Evolutionary conservation across 768 basidiomycete species (phyloP), one percentile per base, ranked within the genome.

Genomic region (Clitopilus passeckerianus): DNA sequence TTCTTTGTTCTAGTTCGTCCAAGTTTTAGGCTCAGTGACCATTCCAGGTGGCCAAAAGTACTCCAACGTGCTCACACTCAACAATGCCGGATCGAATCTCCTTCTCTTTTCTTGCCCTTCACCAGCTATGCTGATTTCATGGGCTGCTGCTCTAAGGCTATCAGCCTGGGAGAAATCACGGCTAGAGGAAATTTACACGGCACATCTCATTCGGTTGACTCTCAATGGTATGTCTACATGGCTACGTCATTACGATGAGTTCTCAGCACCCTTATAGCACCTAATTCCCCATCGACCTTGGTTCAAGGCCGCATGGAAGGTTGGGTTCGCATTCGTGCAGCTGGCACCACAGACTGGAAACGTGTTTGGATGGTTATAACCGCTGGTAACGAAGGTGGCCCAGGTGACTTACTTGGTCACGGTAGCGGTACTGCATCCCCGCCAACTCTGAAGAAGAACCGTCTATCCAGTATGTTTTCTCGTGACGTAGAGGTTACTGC

Each of bases 301-400:
- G 70, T 83, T 10, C 81, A 83, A 53, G 89, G 91, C 8, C 82
- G 83, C 60, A 82, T 94, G 78, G 95, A 98, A 70, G 96, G 95
- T 1, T 95, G 91, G 91, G 89, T 93, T 16, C 84, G 89, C 64
- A 81, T 94, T 52, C 87, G 96, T 50, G 79, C 98, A 37, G 90
- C 95, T n/a, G 95, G 96, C n/a, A 93, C 95, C 65, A 95, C 92
- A 0, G 94, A 97, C 64, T 98, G 96, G 96, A 94, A 94, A 70
- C 82, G 86, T 43, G 80, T 95, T 50, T 98, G 93, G 91, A 84
- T 92, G 78, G 83, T 88, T 6, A 75, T 97, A 5, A 77, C 76
- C 60, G 80, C 82, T 53, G 82, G 79, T 5, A 66, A 71, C n/a
- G 73, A 75, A 35, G 65, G 62, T 56, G 34, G 56, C n/a, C 41